Percentiles rank a stretch among this genome's conserved stretches.
Evolutionary conservation across 78 protist species (phyloP).

Genomic region (Dictyostelium capitatum): DNA sequence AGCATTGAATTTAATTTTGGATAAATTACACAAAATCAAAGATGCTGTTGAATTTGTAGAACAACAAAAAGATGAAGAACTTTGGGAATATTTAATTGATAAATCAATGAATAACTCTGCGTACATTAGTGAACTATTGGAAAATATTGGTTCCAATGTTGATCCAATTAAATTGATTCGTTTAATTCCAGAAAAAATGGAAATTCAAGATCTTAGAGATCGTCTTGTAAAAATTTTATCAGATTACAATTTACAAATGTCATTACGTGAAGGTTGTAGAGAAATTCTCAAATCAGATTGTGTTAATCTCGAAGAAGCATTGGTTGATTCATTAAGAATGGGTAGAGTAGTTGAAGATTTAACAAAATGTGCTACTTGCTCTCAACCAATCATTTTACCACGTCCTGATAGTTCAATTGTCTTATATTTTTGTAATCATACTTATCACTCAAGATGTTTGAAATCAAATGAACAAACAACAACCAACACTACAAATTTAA

Average conservation of each 20-base stretch:
- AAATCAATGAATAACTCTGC: constrained; percentile 83
- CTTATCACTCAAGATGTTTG: constrained; percentile 67
- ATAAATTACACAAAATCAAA: constrained; percentile 80
- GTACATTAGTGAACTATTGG: constrained; percentile 82
- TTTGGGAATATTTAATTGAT: constrained; percentile 92
- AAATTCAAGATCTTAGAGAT: constrained; percentile 82
- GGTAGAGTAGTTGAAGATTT: constrained; percentile 56
- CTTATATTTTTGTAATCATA: constrained; percentile 76
- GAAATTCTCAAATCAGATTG: constrained; percentile 85
- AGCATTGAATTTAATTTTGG: constrained; percentile 93
- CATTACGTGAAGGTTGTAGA: constrained; percentile 88
- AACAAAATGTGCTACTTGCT: constrained; percentile 76
- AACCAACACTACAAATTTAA: background rate
- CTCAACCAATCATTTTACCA: constrained; percentile 57
- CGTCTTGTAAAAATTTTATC: constrained; percentile 87
- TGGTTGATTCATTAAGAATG: constrained; percentile 17
- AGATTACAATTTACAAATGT: constrained; percentile 91
- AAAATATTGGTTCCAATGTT: constrained; percentile 88
- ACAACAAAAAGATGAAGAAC: constrained; percentile 91
- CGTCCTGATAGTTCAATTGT: constrained; percentile 68
- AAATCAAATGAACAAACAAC: constrained; percentile 10
- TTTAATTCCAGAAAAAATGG: constrained; percentile 82
- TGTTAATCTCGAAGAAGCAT: constrained; percentile 66
- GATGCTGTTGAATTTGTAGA: constrained; percentile 91
- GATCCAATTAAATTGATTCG: constrained; percentile 88